phyloP scores from a whole-genome alignment of 192 early-diverging fungal genomes.

The Pilobolus umbonatus region DNA sequence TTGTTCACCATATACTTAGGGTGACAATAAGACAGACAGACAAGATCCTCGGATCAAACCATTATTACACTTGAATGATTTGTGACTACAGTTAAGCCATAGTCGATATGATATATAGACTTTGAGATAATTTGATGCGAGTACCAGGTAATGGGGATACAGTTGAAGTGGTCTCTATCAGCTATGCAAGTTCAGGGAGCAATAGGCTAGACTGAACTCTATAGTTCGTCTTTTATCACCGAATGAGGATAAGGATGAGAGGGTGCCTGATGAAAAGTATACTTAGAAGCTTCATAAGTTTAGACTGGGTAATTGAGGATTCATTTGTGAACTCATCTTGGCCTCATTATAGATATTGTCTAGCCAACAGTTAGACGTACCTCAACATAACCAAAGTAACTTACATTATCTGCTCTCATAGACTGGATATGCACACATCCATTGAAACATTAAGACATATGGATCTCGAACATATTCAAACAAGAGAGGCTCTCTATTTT shows the following conservation, averaged over 20 bases:
- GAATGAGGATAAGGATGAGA: slow-evolving; percentile 21
- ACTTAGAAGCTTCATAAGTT: slow-evolving; percentile 46
- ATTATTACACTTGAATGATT: slow-evolving; percentile 63
- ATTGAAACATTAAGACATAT: too few species aligned
- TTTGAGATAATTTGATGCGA: slow-evolving; percentile 58
- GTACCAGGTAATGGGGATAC: neutral
- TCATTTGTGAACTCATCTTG: neutral
- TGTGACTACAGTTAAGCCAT: slow-evolving; percentile 48
- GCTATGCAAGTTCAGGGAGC: slow-evolving; percentile 55
- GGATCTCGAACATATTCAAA: slow-evolving; percentile 73
- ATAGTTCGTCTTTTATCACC: slow-evolving; percentile 63
- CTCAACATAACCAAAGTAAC: slow-evolving; percentile 67
- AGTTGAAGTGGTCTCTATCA: too few species aligned
- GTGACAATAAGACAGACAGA: slow-evolving; percentile 76
- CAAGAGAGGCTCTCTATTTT: slow-evolving; percentile 74
- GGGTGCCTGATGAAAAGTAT: slow-evolving; percentile 36
- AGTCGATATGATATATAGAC: slow-evolving; percentile 55
- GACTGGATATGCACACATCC: too few species aligned
- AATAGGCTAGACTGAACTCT: slow-evolving; percentile 53
- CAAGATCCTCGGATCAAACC: slow-evolving; percentile 65
- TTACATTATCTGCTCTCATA: slow-evolving; percentile 40
- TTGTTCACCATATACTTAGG: slow-evolving; percentile 79
- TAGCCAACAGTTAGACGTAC: slow-evolving; percentile 48
- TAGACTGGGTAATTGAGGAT: slow-evolving; percentile 36
- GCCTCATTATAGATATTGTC: slow-evolving; percentile 66